phyloP scores from a whole-genome alignment of 2,329 filamentous ascomycete species.

The Monilinia fructicola region DNA sequence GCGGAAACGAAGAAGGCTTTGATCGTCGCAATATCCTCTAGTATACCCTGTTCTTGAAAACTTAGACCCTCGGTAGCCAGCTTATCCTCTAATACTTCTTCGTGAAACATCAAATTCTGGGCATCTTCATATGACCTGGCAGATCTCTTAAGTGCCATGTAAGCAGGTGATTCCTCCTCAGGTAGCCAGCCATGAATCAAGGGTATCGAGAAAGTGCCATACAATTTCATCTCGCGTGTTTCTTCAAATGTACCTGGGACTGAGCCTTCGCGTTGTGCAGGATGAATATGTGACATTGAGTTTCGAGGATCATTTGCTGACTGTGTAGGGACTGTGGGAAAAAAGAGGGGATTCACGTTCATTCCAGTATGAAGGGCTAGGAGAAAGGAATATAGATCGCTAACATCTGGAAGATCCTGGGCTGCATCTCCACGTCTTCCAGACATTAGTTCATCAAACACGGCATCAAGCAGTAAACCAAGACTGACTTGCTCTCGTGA shows the following conservation, averaged over 20 bases:
- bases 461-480: constrained; percentile 78
- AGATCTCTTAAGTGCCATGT: constrained; percentile 68
- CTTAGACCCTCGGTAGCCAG: constrained; percentile 62
- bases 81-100: constrained; percentile 85
- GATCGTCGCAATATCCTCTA: constrained; percentile 81
- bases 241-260: constrained; percentile 78
- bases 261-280: constrained; percentile 48
- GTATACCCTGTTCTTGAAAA: constrained; percentile 71
- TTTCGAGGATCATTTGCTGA: constrained; percentile 43
- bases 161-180: constrained; percentile 61
- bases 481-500: constrained; percentile 86
- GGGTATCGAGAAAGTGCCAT: constrained; percentile 83
- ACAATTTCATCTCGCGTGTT: constrained; percentile 85
- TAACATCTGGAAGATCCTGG: constrained; percentile 74
- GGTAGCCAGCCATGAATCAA: constrained; percentile 94
- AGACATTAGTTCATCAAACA: constrained; percentile 92
- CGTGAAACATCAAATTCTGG: constrained; percentile 82
- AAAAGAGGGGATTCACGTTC: constrained; percentile 93
- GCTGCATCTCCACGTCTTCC: constrained; percentile 61
- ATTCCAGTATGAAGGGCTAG: constrained; percentile 90
- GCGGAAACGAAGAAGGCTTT: constrained; percentile 77
- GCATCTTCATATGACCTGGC: constrained; percentile 89
- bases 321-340: constrained; percentile 53
- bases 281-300: constrained; percentile 53
- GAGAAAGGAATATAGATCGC: constrained; percentile 83